Percentiles rank a stretch among this genome's conserved stretches.
Conservation (phyloP, 192 early-diverging fungal species). For the Phlyctochytrium planicorne region DNA sequence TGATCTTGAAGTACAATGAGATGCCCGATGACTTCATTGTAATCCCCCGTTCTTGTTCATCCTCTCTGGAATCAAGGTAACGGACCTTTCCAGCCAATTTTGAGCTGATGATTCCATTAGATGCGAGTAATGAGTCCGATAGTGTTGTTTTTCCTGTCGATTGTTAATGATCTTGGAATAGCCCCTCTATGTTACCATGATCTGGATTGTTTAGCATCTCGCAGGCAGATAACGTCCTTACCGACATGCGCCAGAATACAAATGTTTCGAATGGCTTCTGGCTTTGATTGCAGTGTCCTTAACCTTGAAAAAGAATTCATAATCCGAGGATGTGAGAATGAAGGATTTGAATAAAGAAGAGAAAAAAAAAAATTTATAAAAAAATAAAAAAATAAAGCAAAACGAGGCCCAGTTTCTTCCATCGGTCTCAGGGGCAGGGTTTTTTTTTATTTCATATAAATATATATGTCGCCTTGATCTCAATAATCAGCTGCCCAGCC, state of each 20-base stretch:
- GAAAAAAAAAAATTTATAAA: no score
- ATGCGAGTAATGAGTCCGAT: slow-evolving; percentile 90
- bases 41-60: slow-evolving; percentile 98
- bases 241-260: slow-evolving; percentile 99
- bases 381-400: background rate
- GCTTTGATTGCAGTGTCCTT: slow-evolving; percentile 59
- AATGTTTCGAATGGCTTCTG: slow-evolving; percentile 84
- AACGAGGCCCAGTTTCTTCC: no score
- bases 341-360: background rate
- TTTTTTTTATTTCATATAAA: no score
- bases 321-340: no score
- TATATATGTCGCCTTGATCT: no score
- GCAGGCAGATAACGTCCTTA: slow-evolving; percentile 54
- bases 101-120: slow-evolving; percentile 96
- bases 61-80: slow-evolving; percentile 93
- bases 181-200: slow-evolving; percentile 3
- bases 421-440: no score
- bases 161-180: slow-evolving; percentile 9
- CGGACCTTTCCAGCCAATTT: slow-evolving; percentile 95
- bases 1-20: slow-evolving; percentile 85
- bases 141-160: slow-evolving; percentile 89
- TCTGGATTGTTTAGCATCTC: slow-evolving; percentile 1
- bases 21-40: slow-evolving; percentile 98
- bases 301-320: slow-evolving; percentile 13
- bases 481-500: slow-evolving; percentile 32